A percentile compares a stretch with the other conserved stretches of the same genome.
phyloP scores from a whole-genome alignment of 345 rosid genomes.

The Rhodamnia argentea region DNA sequence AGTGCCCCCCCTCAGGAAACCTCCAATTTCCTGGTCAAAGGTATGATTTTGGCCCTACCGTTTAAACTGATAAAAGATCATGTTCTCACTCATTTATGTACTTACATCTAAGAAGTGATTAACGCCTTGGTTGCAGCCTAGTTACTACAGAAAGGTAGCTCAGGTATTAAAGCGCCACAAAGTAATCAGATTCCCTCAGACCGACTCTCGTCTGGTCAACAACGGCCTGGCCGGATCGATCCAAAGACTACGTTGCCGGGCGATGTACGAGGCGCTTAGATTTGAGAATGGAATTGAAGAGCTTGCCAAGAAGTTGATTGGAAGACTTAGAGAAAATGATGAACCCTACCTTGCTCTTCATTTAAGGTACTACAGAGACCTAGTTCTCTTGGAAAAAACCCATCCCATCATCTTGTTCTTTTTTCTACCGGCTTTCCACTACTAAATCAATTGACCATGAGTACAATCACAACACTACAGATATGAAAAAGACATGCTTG shows the following conservation, averaged over 20 bases:
- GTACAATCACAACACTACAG: slow-evolving; percentile 14
- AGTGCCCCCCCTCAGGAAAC: slow-evolving; percentile 21
- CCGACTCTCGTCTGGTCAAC: slow-evolving; percentile 58
- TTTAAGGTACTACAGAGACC: slow-evolving; percentile 32
- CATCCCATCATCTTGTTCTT: neutral
- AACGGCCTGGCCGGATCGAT: slow-evolving; percentile 40
- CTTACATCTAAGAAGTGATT: neutral
- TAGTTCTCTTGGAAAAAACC: neutral
- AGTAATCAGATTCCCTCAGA: slow-evolving; percentile 47
- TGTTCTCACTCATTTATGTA: neutral
- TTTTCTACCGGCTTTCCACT: neutral
- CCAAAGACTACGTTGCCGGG: slow-evolving; percentile 61
- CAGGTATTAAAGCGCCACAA: slow-evolving; percentile 30
- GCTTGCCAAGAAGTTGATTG: slow-evolving; percentile 34
- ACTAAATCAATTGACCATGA: neutral
- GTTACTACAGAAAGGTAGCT: slow-evolving; percentile 38
- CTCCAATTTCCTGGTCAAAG: slow-evolving; percentile 71
- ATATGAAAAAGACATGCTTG: slow-evolving; percentile 80
- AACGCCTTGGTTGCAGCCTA: slow-evolving; percentile 19
- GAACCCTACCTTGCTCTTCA: slow-evolving; percentile 57
- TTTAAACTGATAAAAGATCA: neutral
- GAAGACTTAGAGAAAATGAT: slow-evolving; percentile 27
- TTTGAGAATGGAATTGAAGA: slow-evolving; percentile 31
- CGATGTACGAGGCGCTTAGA: slow-evolving; percentile 58
- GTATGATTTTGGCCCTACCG: slow-evolving; percentile 5